phyloP scores from a whole-genome alignment of 768 basidiomycete genomes.

The Paxillus rubicundulus region DNA sequence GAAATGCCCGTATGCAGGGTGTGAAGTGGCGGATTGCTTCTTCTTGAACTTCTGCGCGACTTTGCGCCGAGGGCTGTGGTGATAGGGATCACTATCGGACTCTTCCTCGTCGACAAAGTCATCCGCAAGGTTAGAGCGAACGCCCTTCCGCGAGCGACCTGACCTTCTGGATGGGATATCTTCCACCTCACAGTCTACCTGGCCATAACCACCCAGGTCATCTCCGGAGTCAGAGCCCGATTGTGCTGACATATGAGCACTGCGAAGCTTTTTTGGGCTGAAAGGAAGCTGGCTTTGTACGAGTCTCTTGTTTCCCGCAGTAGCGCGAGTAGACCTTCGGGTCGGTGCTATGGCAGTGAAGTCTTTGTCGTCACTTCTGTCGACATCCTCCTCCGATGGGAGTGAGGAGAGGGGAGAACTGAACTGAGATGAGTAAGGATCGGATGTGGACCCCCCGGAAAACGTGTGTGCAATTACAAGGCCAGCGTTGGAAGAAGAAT shows the following conservation, averaged over 20 bases:
- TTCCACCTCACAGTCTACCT: conserved; percentile 28
- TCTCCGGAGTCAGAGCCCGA: conserved; percentile 36
- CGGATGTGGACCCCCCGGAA: conserved; percentile 12
- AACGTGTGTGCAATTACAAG: conserved; percentile 1
- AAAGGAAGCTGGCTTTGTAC: conserved; percentile 50
- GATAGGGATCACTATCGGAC: conserved; percentile 35
- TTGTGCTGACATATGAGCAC: conserved; percentile 26
- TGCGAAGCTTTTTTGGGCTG: conserved; percentile 63
- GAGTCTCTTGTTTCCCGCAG: conserved; percentile 1
- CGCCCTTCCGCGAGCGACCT: conserved; percentile 42
- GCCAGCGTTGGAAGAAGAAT: conserved; percentile 47
- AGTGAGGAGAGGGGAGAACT: conserved; percentile 22
- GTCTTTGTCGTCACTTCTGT: conserved; percentile 14
- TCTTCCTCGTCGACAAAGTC: conserved; percentile 24
- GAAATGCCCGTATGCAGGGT: conserved; percentile 51
- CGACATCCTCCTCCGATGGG: conserved; percentile 32
- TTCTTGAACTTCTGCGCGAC: conserved; percentile 20
- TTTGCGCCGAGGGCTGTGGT: conserved; percentile 23
- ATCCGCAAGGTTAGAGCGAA: conserved; percentile 37
- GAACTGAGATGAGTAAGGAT: conserved; percentile 2
- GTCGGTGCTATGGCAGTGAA: background rate
- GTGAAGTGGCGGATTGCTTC: conserved; percentile 35
- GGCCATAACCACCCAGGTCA: conserved; percentile 39
- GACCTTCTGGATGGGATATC: conserved; percentile 42
- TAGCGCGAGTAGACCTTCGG: conserved; percentile 21